Evolutionary conservation across 177 flowering plant genomes (phyloP), one percentile per base, ranked within the genome.

Genomic region (Vitis hybrid): DNA sequence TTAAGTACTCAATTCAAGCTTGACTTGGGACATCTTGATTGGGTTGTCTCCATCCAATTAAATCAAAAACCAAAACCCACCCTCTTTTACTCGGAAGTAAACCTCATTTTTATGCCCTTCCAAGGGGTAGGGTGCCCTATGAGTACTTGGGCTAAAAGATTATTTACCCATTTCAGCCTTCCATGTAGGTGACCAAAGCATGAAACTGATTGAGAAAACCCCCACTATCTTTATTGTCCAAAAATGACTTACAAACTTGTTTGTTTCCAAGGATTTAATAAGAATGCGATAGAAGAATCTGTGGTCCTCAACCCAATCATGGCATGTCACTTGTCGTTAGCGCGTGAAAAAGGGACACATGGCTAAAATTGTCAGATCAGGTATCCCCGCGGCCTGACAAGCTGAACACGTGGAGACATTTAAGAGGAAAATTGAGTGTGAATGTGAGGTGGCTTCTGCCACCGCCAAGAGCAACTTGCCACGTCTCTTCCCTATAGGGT

Each of bases 321-420:
- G 70, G 46, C 70, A 17, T n/a, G 62, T 57, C 32, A 19, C 27
- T 56, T 65, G 58, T 46, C 5, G 56, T 11, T 3, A 27, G 58
- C 2, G 51, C 58, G 6, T 7, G 7, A 12, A 65, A 13, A 4
- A 11, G 9, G 7, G 68, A 15, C 68, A 65, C 58, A 27, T 52
- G 67, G 52, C 56, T 14, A 15, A 18, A 17, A 6, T 51, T 59
- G 65, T 69, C 59, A 61, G 57, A 60, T 60, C 65, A 60, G 65
- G 65, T 69, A 51, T 64, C 73, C 55, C 11, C 46, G 32, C 46
- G 54, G 68, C 18, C 35, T 64, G 67, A 40, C 67, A 56, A 57
- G 1, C 52, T 46, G 21, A 30, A 67, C 66, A 72, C 75, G 70
- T 72, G 71, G 46, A 18, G 8, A 30, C 21, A 17, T 21, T 24